Base-by-base conservation (phyloP, 192 early-diverging fungal genomes). In the Dissophora globulifera region DNA sequence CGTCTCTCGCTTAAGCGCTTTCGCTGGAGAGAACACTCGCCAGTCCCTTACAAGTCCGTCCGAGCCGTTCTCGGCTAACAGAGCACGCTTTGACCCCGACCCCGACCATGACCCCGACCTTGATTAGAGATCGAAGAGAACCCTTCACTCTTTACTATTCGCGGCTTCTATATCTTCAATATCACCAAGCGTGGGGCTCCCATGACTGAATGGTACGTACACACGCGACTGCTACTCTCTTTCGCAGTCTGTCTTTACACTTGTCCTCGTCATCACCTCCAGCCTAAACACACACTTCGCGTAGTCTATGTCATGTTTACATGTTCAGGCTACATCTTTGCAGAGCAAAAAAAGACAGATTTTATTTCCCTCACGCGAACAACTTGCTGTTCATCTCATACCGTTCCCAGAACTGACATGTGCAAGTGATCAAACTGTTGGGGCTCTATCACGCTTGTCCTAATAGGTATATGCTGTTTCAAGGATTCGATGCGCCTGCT, bases 71-170 rank as follows among this genome's bases (percentile, higher is more conserved):
- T n/a, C n/a, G 38, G 8, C 38, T 13, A 40, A 40, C 13, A 40
- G 38, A 40, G 38, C 38, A 10, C 38, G 8, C 8, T 13, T 40
- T 13, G 13, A 40, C 38, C 7, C 38, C 13, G 13, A 40, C 38
- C 38, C 38, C 7, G 8, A 10, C 38, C 13, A 40, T 10, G 7
- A 40, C 13, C n/a, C n/a, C n/a, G n/a, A n/a, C n/a, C n/a, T n/a
- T n/a, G n/a, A n/a, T n/a, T 64, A 74, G 69, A 74, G 50, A 74
- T 74, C n/a, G 55, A 58, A 16, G 56, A 62, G 53, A 74, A 74
- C 41, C 61, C 69, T 29, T 64, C 69, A 31, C 59, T 71, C 20
- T 71, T 35, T 38, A 46, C 60, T n/a, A 74, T 74, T 42, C 69
- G 69, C 22, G 69, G 69, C 20, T 64, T 74, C 41, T 74, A 62